Conservation (phyloP, 805 yeast species). For the Metschnikowia orientalis region DNA sequence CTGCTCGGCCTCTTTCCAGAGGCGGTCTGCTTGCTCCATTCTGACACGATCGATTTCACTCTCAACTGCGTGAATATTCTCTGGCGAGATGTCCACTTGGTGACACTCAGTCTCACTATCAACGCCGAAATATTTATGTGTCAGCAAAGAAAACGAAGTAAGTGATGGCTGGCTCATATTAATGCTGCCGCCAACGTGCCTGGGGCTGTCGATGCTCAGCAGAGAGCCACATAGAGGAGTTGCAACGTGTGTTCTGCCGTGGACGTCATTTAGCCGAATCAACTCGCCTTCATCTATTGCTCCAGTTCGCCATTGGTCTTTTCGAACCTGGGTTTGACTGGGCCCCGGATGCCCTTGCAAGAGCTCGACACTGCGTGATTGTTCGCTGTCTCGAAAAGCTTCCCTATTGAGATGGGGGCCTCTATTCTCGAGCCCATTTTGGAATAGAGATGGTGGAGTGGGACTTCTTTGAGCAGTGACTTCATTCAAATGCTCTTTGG, state of each 20-base stretch:
- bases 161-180: too few relatives aligned
- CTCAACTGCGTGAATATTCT: too few relatives aligned
- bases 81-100: neutral
- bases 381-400: too few relatives aligned
- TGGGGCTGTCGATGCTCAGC: neutral
- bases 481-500: neutral
- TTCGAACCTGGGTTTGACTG: constrained; percentile 1
- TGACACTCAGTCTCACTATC: neutral
- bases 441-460: neutral
- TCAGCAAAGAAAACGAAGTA: too few relatives aligned
- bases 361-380: too few relatives aligned
- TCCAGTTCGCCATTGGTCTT: constrained; percentile 3
- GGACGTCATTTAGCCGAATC: neutral
- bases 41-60: neutral
- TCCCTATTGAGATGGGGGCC: neutral
- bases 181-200: neutral
- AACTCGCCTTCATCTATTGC: constrained; percentile 2
- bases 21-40: too few relatives aligned
- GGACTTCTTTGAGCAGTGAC: neutral
- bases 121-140: neutral
- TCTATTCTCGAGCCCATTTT: neutral
- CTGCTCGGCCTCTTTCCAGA: constrained; percentile 1
- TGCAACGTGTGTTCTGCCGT: neutral
- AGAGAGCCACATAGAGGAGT: neutral
- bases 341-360: neutral